A percentile compares a stretch with the other conserved stretches of the same genome.
Evolutionary conservation across 805 yeast genomes (phyloP).

Genomic region (Cyberlindnera sargentensis): DNA sequence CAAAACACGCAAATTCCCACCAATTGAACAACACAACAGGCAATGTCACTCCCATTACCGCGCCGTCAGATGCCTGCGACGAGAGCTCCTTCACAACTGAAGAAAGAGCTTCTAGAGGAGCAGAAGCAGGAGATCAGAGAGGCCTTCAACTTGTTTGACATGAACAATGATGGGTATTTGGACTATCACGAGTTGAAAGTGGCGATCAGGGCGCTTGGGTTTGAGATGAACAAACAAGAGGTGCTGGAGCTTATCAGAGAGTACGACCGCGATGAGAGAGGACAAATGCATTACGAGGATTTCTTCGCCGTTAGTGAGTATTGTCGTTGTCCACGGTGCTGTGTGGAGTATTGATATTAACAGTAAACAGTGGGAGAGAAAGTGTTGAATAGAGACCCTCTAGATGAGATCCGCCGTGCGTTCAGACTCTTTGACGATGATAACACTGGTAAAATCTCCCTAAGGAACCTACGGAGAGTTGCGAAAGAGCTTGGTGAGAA

Average conservation of each 20-base stretch:
- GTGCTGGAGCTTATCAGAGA: constrained; percentile 72
- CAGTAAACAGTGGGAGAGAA: constrained; percentile 56
- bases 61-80: constrained; percentile 10
- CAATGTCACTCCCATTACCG: constrained; percentile 12
- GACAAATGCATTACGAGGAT: constrained; percentile 70
- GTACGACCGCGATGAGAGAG: constrained; percentile 71
- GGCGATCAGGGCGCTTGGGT: constrained; percentile 90
- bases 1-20: too few species aligned
- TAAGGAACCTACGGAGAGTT: constrained; percentile 78
- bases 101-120: constrained; percentile 69
- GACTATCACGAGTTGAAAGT: constrained; percentile 89
- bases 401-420: constrained; percentile 87
- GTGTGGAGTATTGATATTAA: constrained; percentile 20
- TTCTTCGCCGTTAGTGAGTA: constrained; percentile 61
- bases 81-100: constrained; percentile 33
- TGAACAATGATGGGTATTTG: constrained; percentile 82
- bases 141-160: constrained; percentile 86
- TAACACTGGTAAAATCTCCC: constrained; percentile 74
- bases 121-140: constrained; percentile 89
- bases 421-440: constrained; percentile 87
- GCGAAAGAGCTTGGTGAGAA: constrained; percentile 92
- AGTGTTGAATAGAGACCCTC: constrained; percentile 83
- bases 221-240: constrained; percentile 70
- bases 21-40: too few species aligned
- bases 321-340: constrained; percentile 22